These are phyloP conservation scores for Teunomyces funiuensis DNA, from an alignment of 805 yeast species.

Conservation along the genomic window DNA sequence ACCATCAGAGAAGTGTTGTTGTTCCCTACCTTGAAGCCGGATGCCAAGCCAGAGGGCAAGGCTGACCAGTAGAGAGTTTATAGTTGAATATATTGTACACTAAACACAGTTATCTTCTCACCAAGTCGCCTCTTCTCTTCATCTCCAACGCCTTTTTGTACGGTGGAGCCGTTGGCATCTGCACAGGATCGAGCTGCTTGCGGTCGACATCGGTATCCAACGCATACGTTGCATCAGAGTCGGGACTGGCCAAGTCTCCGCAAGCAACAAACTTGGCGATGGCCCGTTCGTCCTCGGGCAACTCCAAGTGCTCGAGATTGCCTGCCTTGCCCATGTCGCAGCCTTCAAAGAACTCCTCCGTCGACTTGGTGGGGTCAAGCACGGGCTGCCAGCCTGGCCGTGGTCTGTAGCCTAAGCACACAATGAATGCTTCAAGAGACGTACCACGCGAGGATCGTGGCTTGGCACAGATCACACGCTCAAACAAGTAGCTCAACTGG, in stretches of 20 bases:
- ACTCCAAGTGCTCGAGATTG: conserved; percentile 45
- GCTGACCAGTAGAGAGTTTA: conserved; percentile 18
- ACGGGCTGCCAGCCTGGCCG: conserved; percentile 81
- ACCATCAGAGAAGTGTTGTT: conserved; percentile 95
- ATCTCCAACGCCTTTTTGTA: conserved; percentile 88
- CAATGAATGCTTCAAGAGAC: conserved; percentile 90
- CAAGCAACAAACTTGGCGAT: conserved; percentile 95
- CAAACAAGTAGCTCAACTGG: conserved; percentile 86
- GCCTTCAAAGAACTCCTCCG: conserved; percentile 80
- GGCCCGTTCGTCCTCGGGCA: conserved; percentile 62
- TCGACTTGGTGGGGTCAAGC: conserved; percentile 54
- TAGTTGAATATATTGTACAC: neutral
- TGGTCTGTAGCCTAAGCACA: conserved; percentile 85
- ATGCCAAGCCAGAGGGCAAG: conserved; percentile 45
- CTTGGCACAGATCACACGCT: conserved; percentile 88
- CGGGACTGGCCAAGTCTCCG: conserved; percentile 85
- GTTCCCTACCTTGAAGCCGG: conserved; percentile 99
- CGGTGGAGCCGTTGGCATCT: conserved; percentile 95
- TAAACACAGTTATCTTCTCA: conserved; percentile 8
- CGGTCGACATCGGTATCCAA: conserved; percentile 38
- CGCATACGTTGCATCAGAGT: conserved; percentile 92
- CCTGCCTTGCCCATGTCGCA: conserved; percentile 55
- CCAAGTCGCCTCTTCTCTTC: conserved; percentile 65
- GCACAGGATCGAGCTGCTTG: conserved; percentile 77
- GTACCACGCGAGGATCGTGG: conserved; percentile 96